Percentiles rank a stretch among this genome's conserved stretches.
Evolutionary conservation across 176 grass and related monocot species (phyloP).

Genomic region (Phragmites australis): DNA sequence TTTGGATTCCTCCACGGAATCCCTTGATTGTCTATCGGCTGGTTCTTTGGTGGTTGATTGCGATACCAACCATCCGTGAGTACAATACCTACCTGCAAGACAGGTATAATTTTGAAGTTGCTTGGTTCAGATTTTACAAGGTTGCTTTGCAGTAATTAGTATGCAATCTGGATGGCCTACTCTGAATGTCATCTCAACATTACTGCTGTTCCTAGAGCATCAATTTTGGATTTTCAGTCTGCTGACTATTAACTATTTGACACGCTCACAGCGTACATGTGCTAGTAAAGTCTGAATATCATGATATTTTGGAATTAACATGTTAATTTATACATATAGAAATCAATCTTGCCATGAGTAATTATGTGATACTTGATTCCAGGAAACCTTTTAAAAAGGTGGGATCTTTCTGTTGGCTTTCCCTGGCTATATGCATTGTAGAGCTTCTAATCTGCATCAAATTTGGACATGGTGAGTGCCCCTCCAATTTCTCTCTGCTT

Average conservation of each 20-base stretch:
- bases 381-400: slow-evolving; percentile 97
- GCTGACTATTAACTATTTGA: slow-evolving; percentile 13
- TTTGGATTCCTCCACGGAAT: slow-evolving; percentile 92
- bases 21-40: slow-evolving; percentile 86
- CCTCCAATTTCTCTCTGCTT: neutral
- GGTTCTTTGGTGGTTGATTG: slow-evolving; percentile 97
- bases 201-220: slow-evolving; percentile 1
- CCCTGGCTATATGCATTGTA: slow-evolving; percentile 92
- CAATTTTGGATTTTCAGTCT: slow-evolving; percentile 26
- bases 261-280: slow-evolving; percentile 18
- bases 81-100: slow-evolving; percentile 99
- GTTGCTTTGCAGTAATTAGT: neutral
- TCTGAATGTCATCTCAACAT: neutral
- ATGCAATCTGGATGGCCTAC: slow-evolving; percentile 20
- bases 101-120: slow-evolving; percentile 59
- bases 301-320: slow-evolving; percentile 18
- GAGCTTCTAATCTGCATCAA: slow-evolving; percentile 98
- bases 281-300: no score
- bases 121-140: slow-evolving; percentile 10
- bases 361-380: slow-evolving; percentile 30
- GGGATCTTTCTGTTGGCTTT: slow-evolving; percentile 95
- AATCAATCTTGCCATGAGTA: slow-evolving; percentile 1
- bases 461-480: slow-evolving; percentile 71
- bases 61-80: slow-evolving; percentile 94
- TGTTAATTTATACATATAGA: neutral